Conservation (phyloP, 176 grass and related monocot species). For the Oryza nivara region DNA sequence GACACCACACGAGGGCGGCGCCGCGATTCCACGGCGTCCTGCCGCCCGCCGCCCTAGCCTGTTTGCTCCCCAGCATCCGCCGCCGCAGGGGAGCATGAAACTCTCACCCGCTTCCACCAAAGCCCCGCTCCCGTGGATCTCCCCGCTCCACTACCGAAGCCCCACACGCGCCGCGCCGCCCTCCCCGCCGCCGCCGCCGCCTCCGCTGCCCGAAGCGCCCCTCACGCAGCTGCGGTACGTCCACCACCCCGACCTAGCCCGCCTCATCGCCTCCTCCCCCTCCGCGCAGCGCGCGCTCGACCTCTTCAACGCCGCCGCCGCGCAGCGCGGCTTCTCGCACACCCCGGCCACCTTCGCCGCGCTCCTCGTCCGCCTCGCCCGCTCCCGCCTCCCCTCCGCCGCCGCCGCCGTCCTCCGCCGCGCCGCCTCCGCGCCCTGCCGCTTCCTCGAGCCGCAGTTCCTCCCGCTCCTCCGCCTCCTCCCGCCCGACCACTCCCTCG, state of each 20-base stretch:
- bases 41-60: no score
- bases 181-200: no score
- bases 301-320: slow-evolving; percentile 75
- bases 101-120: neutral
- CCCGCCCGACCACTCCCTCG: slow-evolving; percentile 64
- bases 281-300: slow-evolving; percentile 75
- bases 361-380: slow-evolving; percentile 80
- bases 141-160: slow-evolving; percentile 67
- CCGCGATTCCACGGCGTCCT: no score
- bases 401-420: slow-evolving; percentile 63
- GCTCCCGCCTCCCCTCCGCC: slow-evolving; percentile 56
- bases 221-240: slow-evolving; percentile 45
- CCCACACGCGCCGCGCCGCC: slow-evolving; percentile 8
- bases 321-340: slow-evolving; percentile 81
- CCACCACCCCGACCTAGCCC: slow-evolving; percentile 70
- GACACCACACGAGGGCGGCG: no score
- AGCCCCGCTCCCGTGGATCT: slow-evolving; percentile 61
- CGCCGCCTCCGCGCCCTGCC: slow-evolving; percentile 65
- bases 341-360: slow-evolving; percentile 77
- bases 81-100: slow-evolving; percentile 14
- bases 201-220: slow-evolving; percentile 32
- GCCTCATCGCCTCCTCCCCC: slow-evolving; percentile 61
- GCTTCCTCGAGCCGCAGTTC: slow-evolving; percentile 70
- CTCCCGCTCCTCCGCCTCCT: slow-evolving; percentile 73
- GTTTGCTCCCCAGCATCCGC: no score